phyloP scores from a whole-genome alignment of 2,329 filamentous ascomycete genomes.

The Zopfia rhizophila region DNA sequence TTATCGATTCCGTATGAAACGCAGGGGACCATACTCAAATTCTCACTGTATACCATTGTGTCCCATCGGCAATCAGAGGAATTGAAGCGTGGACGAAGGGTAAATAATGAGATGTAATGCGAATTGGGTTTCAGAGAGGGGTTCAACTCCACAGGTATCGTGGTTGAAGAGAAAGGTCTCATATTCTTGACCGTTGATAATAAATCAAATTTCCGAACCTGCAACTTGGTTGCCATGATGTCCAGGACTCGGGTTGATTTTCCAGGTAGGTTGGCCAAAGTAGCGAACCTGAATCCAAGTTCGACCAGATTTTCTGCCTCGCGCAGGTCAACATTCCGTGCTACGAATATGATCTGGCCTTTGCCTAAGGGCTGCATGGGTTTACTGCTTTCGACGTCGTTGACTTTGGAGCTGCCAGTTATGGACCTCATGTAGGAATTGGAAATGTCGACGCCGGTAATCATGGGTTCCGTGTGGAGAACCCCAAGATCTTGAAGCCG shows the following conservation, averaged over 20 bases:
- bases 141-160: constrained; percentile 48
- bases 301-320: constrained; percentile 73
- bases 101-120: constrained; percentile 24
- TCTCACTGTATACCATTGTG: constrained; percentile 49
- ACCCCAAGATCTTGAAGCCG: constrained; percentile 72
- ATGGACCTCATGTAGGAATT: constrained; percentile 3
- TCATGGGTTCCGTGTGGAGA: constrained; percentile 79
- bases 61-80: constrained; percentile 53
- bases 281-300: constrained; percentile 80
- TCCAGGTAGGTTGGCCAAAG: constrained; percentile 26
- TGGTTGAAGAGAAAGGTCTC: constrained; percentile 65
- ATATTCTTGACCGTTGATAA: constrained; percentile 71
- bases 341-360: constrained; percentile 81
- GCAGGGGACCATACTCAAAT: constrained; percentile 51
- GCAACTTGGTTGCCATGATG: constrained; percentile 75
- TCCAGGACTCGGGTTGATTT: constrained; percentile 60
- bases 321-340: constrained; percentile 67
- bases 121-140: constrained; percentile 16
- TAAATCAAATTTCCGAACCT: constrained; percentile 71
- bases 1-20: constrained; percentile 43
- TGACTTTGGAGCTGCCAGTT: constrained; percentile 5
- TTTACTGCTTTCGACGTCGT: constrained; percentile 41
- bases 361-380: constrained; percentile 60
- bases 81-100: constrained; percentile 46
- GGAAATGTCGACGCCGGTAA: constrained; percentile 64